Evolutionary conservation across 148 eudicot species (phyloP), one percentile per base, ranked within the genome.

Genomic region (Vaccinium corymbosum): DNA sequence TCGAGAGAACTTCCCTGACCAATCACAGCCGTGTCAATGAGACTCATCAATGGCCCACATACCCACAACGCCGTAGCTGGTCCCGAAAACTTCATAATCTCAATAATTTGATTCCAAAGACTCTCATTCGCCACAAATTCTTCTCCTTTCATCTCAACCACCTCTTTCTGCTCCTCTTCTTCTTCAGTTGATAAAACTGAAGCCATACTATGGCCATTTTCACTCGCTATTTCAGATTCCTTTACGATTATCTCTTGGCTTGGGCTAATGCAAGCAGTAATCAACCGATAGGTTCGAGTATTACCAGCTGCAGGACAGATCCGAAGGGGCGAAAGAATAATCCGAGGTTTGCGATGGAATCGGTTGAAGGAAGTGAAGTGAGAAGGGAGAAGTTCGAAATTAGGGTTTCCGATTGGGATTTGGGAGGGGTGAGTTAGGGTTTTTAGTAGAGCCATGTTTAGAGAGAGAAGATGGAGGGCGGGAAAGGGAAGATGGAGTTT

Each of bases 51-150:
- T 1, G 99, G 99, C 59, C 95, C 97, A 84, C 94, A 96, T 27
- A 96, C 80, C 99, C 99, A 96, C 25, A 96, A 53, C 83, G 97
- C 99, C 29, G 93, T 89, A 3, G 97, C 99, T 20, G 98, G 99
- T 5, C 97, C 99, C 2, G 98, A 96, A 83, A 96, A 96, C 89
- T 91, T 92, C 7, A 90, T 83, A 86, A 96, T 92, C 83, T 96
- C 99, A 68, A 88, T 83, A 38, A 91, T 90, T 84, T 93, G 95
- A 42, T 80, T 87, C 97, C 95, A 94, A 59, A 90, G 81, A 16
- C 92, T 87, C 77, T 89, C 92, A 82, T 90, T 81, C 49, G 46
- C 88, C 55, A 52, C 90, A 71, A 90, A 81, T 32, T 82, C 87
- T n/a, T 90, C 90, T 25, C 79, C 73, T 10, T 73, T 82, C 62